Conservation (phyloP, 164 flowering plant genomes). For the Liquidambar formosana region DNA sequence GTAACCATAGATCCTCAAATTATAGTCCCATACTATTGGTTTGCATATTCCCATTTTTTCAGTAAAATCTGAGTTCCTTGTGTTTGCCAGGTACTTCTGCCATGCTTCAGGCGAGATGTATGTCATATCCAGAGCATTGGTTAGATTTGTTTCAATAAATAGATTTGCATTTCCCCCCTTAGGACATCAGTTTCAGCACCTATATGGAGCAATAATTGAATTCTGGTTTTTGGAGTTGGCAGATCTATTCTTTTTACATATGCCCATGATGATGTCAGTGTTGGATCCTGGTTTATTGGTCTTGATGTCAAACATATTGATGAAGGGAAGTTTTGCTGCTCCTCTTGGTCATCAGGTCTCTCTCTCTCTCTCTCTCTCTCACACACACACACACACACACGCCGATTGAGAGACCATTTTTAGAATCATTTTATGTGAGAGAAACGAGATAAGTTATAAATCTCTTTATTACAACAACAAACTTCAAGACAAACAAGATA, state of each 20-base stretch:
- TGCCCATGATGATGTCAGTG: constrained; percentile 94
- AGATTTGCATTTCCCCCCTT: constrained; percentile 39
- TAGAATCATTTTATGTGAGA: too few species aligned
- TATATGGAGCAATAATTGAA: background rate
- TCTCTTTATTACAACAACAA: background rate
- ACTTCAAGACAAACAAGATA: background rate
- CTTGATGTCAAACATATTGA: constrained; percentile 79
- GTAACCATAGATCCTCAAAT: too few species aligned
- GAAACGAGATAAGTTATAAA: too few species aligned
- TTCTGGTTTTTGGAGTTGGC: constrained; percentile 11
- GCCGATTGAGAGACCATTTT: background rate
- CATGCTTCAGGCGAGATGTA: constrained; percentile 95
- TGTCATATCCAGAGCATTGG: constrained; percentile 79
- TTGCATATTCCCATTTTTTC: too few species aligned
- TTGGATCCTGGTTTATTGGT: constrained; percentile 97
- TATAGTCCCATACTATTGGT: background rate
- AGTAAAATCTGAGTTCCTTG: background rate
- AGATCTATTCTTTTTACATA: constrained; percentile 76
- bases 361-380: constrained; percentile 25
- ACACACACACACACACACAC: constrained; percentile 5
- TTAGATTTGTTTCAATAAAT: constrained; percentile 83
- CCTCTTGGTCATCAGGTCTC: constrained; percentile 87
- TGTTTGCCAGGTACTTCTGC: constrained; percentile 67
- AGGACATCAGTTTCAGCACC: background rate
- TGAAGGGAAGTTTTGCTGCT: constrained; percentile 87